A percentile compares a stretch with the other conserved stretches of the same genome.
phyloP scores from a whole-genome alignment of 257 asterid genomes.

The Ehretia macrophylla region DNA sequence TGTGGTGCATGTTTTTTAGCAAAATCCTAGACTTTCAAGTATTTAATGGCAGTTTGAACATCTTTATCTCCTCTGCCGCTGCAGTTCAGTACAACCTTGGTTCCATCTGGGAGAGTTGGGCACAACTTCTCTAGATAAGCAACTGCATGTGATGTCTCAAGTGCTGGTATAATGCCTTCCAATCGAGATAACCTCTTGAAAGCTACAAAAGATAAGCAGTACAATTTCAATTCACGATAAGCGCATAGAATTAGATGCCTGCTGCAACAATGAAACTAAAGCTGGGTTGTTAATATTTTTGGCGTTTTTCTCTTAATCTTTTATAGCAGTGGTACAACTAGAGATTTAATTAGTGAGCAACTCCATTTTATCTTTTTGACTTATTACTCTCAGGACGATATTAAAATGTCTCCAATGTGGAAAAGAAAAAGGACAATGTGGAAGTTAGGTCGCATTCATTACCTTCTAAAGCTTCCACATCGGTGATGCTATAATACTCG shows the following conservation, averaged over 20 bases:
- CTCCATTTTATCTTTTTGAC: no score
- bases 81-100: constrained; percentile 84
- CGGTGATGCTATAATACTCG: constrained; percentile 74
- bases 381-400: no score
- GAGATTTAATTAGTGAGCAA: no score
- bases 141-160: constrained; percentile 92
- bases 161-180: constrained; percentile 92
- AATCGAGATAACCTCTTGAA: constrained; percentile 73
- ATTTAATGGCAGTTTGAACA: constrained; percentile 72
- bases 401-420: no score
- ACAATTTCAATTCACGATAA: no score
- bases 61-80: constrained; percentile 98
- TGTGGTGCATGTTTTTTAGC: no score
- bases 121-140: constrained; percentile 85
- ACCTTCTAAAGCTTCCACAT: constrained; percentile 94
- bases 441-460: constrained; percentile 7
- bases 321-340: no score
- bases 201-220: no score
- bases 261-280: no score
- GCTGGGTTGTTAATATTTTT: no score
- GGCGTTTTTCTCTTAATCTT: no score
- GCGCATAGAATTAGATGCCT: no score
- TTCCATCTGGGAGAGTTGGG: constrained; percentile 67
- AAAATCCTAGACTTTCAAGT: constrained; percentile 52
- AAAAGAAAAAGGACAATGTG: constrained; percentile 1